phyloP scores from a whole-genome alignment of 345 rosid species.

The Salix exigua region DNA sequence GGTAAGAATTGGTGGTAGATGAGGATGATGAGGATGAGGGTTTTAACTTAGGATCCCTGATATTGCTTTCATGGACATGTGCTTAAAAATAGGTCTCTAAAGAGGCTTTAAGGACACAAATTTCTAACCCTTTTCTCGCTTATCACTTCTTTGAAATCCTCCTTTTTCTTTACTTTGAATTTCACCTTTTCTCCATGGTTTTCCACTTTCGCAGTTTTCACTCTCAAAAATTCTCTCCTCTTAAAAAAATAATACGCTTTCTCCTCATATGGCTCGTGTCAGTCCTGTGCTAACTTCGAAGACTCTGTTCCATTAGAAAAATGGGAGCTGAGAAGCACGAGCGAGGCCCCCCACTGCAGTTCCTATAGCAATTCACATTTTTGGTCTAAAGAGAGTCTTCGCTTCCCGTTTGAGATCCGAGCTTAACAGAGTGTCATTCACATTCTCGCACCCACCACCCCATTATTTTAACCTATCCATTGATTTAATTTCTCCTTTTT shows the following conservation, averaged over 20 bases:
- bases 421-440: slow-evolving; percentile 43
- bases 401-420: slow-evolving; percentile 46
- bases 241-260: background rate
- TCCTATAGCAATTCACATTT: background rate
- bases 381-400: slow-evolving; percentile 29
- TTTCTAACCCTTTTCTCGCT: slow-evolving; percentile 40
- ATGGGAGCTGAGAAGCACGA: slow-evolving; percentile 13
- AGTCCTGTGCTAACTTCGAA: slow-evolving; percentile 14
- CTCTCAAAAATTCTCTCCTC: slow-evolving; percentile 3
- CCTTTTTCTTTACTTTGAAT: slow-evolving; percentile 16
- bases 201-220: slow-evolving; percentile 27
- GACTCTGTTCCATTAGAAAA: background rate
- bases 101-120: slow-evolving; percentile 45
- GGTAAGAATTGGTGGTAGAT: slow-evolving; percentile 8
- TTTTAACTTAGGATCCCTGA: slow-evolving; percentile 42
- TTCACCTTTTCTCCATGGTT: slow-evolving; percentile 9
- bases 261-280: slow-evolving; percentile 10
- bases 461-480: slow-evolving; percentile 20
- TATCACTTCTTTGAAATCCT: slow-evolving; percentile 12
- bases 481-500: background rate
- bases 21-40: background rate
- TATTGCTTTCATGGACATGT: slow-evolving; percentile 20
- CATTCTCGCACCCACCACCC: slow-evolving; percentile 19
- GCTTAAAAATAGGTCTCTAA: slow-evolving; percentile 20
- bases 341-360: slow-evolving; percentile 2